Percentiles rank a stretch among this genome's conserved stretches.
These are phyloP conservation scores for Neonectria sp. DNA, from an alignment of 2,329 filamentous ascomycete genomes.

Conservation along the genomic window DNA sequence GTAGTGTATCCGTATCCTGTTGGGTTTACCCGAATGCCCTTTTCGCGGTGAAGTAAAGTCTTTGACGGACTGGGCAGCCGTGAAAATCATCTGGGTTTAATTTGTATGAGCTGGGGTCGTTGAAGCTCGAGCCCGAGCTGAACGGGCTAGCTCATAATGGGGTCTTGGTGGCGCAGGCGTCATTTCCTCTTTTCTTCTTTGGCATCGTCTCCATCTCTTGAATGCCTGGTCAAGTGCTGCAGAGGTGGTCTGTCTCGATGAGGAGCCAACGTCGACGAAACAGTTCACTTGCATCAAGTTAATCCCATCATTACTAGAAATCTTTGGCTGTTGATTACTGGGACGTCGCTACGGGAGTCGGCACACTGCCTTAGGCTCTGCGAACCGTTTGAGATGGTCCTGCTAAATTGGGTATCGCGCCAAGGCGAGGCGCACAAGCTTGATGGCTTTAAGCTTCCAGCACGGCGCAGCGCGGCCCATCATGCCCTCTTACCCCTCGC, in stretches of 20 bases:
- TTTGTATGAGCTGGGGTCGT: neutral
- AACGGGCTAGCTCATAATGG: neutral
- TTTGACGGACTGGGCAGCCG: neutral
- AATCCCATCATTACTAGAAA: neutral
- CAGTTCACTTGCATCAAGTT: neutral
- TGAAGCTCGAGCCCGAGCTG: neutral
- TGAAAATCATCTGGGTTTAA: neutral
- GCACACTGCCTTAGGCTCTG: neutral
- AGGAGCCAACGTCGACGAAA: neutral
- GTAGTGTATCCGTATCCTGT: no score
- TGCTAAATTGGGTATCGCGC: neutral
- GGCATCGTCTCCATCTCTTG: neutral
- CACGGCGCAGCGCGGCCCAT: neutral
- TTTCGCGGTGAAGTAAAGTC: neutral
- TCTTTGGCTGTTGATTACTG: neutral
- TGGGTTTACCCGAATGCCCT: neutral
- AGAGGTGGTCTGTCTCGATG: neutral
- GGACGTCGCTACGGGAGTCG: no score
- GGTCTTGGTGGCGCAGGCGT: neutral
- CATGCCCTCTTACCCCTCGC: neutral
- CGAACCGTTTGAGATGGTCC: neutral
- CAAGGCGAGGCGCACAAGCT: constrained; percentile 10
- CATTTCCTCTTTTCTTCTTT: neutral
- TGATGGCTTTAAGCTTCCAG: constrained; percentile 3
- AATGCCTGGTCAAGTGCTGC: neutral